Evolutionary conservation across 305 asterid species (phyloP), one percentile per base, ranked within the genome.

Genomic region (Caryopteris hybrid): DNA sequence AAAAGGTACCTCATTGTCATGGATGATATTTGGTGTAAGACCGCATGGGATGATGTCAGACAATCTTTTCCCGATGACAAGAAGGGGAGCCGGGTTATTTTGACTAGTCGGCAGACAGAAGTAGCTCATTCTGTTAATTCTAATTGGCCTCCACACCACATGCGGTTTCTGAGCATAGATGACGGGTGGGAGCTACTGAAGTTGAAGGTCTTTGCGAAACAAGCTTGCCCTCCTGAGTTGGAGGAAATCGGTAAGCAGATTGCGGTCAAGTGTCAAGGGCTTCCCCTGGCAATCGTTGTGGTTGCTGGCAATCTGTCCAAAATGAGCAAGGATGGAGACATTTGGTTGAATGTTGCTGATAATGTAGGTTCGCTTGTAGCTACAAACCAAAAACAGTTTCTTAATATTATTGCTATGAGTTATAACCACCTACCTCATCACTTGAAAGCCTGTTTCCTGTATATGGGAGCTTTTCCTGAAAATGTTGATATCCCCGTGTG

Each of bases 241-340:
- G 66, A 51, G 64, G 48, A 62, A 1, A 21, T 45, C 0, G 81
- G 84, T 17, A 73, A 48, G 48, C 48, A 61, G 23, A 80, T 80
- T 12, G 70, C 52, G 1, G 46, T 34, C 0, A 68, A 71, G 21
- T 79, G 80, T 34, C 69, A 5, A n/a, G 79, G 81, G 61, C 74
- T 76, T 39, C 84, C 84, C 12, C 56, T 79, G 7, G 71, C 84
- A 4, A 65, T 79, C 21, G 74, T 80, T 36, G 81, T 80, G 56
- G 57, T 76, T 17, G 75, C 75, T 0, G 84, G 81, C 6, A 72
- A 58, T 70, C 51, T 80, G 1, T 71, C 71, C 6, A 76, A 66
- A 18, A 47, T 27, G 56, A 64, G n/a, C 13, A 73, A 66, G 57
- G 45, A 41, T 3, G 6, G 10, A 33, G 78, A 75, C 8, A 13